Evolutionary conservation across 805 yeast genomes (phyloP).

Genomic region (Dipodascopsis uninucleata): DNA sequence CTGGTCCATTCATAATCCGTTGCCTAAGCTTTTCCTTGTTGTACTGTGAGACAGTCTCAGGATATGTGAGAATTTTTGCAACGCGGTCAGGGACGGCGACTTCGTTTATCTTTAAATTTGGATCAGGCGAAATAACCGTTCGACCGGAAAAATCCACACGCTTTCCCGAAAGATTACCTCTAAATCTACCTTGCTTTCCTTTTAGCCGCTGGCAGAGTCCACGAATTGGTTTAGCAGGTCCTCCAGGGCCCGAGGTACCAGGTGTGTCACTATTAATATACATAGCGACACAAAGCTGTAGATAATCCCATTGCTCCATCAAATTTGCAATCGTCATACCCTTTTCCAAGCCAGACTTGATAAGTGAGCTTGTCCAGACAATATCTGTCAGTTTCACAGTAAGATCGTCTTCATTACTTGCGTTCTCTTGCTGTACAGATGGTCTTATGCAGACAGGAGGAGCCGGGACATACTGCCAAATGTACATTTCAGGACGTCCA

Average conservation of each 20-base stretch:
- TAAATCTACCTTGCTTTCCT: conserved; percentile 98
- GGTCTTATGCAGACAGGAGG: conserved; percentile 99
- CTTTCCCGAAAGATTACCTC: conserved; percentile 97
- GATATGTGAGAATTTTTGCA: conserved; percentile 92
- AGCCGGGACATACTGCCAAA: conserved; percentile 96
- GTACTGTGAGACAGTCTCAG: conserved; percentile 88
- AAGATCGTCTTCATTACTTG: conserved; percentile 94
- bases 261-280: conserved; percentile 96
- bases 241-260: conserved; percentile 50
- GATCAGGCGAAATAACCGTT: conserved; percentile 98
- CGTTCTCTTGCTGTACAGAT: conserved; percentile 89
- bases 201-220: conserved; percentile 96
- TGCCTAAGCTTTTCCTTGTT: conserved; percentile 73
- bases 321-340: conserved; percentile 89
- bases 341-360: conserved; percentile 89
- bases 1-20: conserved; percentile 79
- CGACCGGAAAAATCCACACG: conserved; percentile 98
- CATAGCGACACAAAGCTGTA: conserved; percentile 94
- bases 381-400: conserved; percentile 95
- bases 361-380: conserved; percentile 93
- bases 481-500: conserved; percentile 93
- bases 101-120: conserved; percentile 88
- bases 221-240: conserved; percentile 65
- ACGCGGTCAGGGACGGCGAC: conserved; percentile 98
- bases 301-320: conserved; percentile 99